Evolutionary conservation across 257 asterid species (phyloP), one percentile per base, ranked within the genome.

Genomic region (Verbascum thapsus): DNA sequence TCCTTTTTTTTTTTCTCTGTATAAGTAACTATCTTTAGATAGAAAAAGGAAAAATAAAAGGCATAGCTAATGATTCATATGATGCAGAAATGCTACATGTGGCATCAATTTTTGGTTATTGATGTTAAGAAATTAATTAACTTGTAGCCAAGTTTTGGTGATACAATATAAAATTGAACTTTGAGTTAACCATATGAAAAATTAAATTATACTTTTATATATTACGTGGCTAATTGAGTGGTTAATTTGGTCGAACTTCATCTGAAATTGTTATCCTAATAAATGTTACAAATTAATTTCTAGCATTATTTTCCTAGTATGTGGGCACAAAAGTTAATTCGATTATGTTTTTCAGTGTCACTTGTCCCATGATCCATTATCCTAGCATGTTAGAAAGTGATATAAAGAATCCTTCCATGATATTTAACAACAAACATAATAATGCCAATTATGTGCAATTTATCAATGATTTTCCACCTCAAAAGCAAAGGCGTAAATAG

Each of bases 21-120:
- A 60, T 0, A 63, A 49, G 59, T 12, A 49, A 49, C 60, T 11
- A 63, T 63, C 38, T 34, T 62, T 35, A 10, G 26, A 26, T 5
- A 26, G 32, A 26, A 5, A 30, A 5, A 15, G 5, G 32, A 26
- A 5, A 30, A 5, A 15, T 12, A 18, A 39, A 52, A 18, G 44
- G 16, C 34, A 13, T 52, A 7, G 8, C 10, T 41, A 9, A 9
- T 41, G 11, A 22, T 30, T 32, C 55, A 61, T 13, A 44, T 44
- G 43, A 51, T 51, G 13, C 32, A 4, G 11, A 30, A 60, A 45
- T 43, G 10, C 18, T 26, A 13, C 44, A n/a, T 2, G 32, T 26
- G 32, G 5, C 32, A 1, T 26, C 32, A 16, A 45, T 18, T 15
- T 43, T 41, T 41, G 47, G 47, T 1, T 3, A 1, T 41, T 1